Evolutionary conservation across 129 eudicot genomes (phyloP).

Genomic region (Apium graveolens): DNA sequence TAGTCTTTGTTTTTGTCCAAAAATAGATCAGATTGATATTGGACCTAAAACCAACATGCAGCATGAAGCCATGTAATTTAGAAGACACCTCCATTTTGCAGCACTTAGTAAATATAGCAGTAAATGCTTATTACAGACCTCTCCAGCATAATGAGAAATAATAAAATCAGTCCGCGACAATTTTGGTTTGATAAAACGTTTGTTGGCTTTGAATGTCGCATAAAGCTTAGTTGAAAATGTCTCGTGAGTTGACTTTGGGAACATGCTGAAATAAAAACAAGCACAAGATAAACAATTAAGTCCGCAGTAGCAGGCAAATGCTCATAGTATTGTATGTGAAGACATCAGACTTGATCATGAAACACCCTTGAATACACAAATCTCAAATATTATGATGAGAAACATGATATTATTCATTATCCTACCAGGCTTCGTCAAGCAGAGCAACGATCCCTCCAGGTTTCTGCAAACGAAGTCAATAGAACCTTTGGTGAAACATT

Average conservation of each 20-base stretch:
- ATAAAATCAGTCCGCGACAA: conserved; percentile 91
- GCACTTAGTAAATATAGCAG: conserved; percentile 5
- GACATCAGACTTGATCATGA: background rate
- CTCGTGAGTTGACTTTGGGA: conserved; percentile 95
- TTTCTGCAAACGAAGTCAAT: conserved; percentile 56
- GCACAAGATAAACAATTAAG: background rate
- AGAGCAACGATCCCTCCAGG: conserved; percentile 97
- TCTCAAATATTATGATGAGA: background rate
- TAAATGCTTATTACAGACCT: conserved; percentile 37
- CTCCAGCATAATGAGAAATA: conserved; percentile 97
- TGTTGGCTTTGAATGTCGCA: conserved; percentile 77
- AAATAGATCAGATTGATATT: conserved; percentile 82
- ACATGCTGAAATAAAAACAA: conserved; percentile 17
- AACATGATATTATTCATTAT: background rate
- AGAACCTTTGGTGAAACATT: background rate
- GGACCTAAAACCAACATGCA: conserved; percentile 54
- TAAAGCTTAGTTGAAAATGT: conserved; percentile 91
- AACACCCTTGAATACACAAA: background rate
- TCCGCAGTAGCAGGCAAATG: background rate
- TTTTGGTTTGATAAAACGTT: conserved; percentile 86
- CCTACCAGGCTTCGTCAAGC: conserved; percentile 97
- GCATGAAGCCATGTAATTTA: conserved; percentile 13
- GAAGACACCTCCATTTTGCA: conserved; percentile 11
- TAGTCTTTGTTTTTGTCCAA: conserved; percentile 96
- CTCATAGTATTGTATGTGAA: background rate